Conservation (phyloP, 2,329 filamentous ascomycete species). For the Sclerotinia borealis region DNA sequence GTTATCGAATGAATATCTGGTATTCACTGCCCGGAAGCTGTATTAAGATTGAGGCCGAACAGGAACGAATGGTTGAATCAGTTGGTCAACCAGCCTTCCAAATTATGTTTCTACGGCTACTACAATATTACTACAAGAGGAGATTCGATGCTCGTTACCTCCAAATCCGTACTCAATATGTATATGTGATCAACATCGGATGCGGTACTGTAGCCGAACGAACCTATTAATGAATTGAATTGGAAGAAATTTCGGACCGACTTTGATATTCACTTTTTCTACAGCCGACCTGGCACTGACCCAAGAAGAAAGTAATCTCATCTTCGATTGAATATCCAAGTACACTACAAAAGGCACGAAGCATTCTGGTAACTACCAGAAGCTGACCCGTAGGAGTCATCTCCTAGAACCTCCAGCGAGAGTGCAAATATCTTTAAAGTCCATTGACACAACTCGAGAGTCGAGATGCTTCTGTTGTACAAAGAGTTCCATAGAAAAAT, state of each 20-base stretch:
- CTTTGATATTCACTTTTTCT: background rate
- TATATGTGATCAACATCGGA: background rate
- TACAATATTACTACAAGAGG: background rate
- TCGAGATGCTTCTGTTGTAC: background rate
- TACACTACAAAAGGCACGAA: background rate
- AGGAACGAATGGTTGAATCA: too few relatives aligned
- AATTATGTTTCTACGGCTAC: background rate
- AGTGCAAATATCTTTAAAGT: background rate
- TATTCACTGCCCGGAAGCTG: background rate
- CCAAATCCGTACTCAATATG: background rate
- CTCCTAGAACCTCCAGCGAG: background rate
- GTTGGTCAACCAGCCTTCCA: background rate
- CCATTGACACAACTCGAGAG: background rate
- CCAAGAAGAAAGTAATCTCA: background rate
- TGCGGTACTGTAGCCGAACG: too few relatives aligned
- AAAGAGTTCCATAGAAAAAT: background rate
- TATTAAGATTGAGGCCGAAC: background rate
- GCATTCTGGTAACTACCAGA: too few relatives aligned
- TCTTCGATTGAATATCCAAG: background rate
- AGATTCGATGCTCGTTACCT: background rate
- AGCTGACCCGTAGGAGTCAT: too few relatives aligned
- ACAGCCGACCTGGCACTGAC: background rate
- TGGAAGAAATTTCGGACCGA: too few relatives aligned
- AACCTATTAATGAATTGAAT: background rate
- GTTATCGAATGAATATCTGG: background rate